A percentile compares a stretch with the other conserved stretches of the same genome.
These are phyloP conservation scores for Fagus sylvatica DNA, from an alignment of 306 rosid genomes.

Conservation along the genomic window DNA sequence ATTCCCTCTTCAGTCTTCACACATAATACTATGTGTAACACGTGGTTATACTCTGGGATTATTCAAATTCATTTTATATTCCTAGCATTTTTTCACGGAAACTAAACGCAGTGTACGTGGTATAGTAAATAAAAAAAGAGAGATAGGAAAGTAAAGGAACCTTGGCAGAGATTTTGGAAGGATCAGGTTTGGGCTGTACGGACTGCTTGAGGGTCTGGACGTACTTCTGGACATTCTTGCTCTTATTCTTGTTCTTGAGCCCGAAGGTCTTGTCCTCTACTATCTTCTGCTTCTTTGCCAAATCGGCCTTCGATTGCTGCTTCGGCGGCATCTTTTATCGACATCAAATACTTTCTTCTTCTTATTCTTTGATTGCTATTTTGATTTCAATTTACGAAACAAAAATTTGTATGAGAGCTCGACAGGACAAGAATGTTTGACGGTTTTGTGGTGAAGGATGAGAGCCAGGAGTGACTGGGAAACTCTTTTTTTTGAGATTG, in stretches of 20 bases:
- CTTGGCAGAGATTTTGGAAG: slow-evolving; percentile 65
- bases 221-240: slow-evolving; percentile 85
- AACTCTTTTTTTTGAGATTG: no score
- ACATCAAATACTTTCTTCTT: not conserved
- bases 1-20: no score
- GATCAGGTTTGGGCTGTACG: slow-evolving; percentile 64
- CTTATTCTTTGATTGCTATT: no score
- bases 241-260: slow-evolving; percentile 90
- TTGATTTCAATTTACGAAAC: no score
- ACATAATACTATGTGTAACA: no score
- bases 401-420: no score
- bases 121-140: not conserved
- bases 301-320: slow-evolving; percentile 68
- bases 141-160: slow-evolving; percentile 14
- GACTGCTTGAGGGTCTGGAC: slow-evolving; percentile 77
- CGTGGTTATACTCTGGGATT: no score
- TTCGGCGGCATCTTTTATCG: slow-evolving; percentile 74
- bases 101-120: not conserved
- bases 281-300: slow-evolving; percentile 95
- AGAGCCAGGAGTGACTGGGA: not conserved
- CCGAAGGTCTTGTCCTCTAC: slow-evolving; percentile 98
- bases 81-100: not conserved
- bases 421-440: no score
- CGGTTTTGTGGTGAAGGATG: not conserved
- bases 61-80: not conserved